Evolutionary conservation across 2,329 filamentous ascomycete genomes (phyloP), one percentile per base, ranked within the genome.

Genomic region (Xylaria polymorpha): DNA sequence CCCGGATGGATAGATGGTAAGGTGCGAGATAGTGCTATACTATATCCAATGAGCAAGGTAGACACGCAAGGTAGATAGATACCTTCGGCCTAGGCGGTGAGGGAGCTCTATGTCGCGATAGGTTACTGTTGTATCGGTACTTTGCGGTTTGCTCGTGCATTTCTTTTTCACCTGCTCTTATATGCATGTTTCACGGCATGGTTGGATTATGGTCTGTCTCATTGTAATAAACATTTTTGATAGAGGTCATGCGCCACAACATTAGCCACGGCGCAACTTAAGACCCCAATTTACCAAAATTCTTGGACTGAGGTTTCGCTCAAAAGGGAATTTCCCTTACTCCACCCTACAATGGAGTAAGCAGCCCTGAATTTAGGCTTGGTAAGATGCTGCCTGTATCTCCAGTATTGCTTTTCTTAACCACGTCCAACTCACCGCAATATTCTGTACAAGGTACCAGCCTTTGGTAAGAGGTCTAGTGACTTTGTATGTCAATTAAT

Each of bases 91-190:
- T 29, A 10, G 64, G 64, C 64, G 64, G 64, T 66, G 64, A 63
- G 37, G 22, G 3, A 25, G 41, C 15, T n/a, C 18, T 46, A 29
- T 29, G 22, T 50, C 14, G 46, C 22, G 25, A 41, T 41, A 39
- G 15, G 22, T 20, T 22, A 35, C 55, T 41, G 32, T 64, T 68
- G 65, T 68, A 65, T 68, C 57, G 10, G 64, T 69, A 67, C 63
- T 70, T 68, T 53, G 59, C 35, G 9, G 44, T 43, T 39, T 35
- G 37, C 15, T 22, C 53, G 18, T 37, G 32, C 10, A 22, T 44
- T 57, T 48, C 32, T 57, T 51, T 43, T 51, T 32, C 20, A 14
- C 41, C 29, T 56, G 12, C 29, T 55, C 29, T 62, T 51, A 32
- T 51, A 51, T 35, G 35, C 35, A 41, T 29, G 62, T 65, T 58